A percentile compares a stretch with the other conserved stretches of the same genome.
Evolutionary conservation across 2,329 filamentous ascomycete genomes (phyloP).

Genomic region (Alternaria metachromatica): DNA sequence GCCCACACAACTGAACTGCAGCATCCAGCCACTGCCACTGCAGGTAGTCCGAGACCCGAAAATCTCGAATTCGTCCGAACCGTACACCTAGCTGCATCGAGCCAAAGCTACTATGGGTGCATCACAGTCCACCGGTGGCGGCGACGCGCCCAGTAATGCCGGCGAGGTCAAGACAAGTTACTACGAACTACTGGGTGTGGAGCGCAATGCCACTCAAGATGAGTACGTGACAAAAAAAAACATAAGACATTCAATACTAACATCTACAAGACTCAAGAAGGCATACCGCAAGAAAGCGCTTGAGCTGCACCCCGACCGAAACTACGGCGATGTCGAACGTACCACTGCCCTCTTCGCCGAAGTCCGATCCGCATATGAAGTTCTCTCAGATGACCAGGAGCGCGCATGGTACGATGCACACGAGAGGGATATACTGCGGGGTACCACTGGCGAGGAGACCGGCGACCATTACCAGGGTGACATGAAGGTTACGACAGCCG

Average conservation of each 20-base stretch:
- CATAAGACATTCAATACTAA: background rate
- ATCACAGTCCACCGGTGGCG: slow-evolving; percentile 51
- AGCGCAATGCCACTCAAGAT: slow-evolving; percentile 76
- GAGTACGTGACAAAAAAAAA: slow-evolving; percentile 63
- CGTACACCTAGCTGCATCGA: slow-evolving; percentile 12
- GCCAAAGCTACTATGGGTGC: slow-evolving; percentile 51
- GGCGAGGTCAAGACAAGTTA: slow-evolving; percentile 72
- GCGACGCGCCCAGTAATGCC: slow-evolving; percentile 24
- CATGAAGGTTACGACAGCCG: slow-evolving; percentile 76
- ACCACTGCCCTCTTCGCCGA: slow-evolving; percentile 89
- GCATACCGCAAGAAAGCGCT: slow-evolving; percentile 90
- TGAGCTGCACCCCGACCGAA: slow-evolving; percentile 93
- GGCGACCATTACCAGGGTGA: slow-evolving; percentile 68
- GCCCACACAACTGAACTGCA: background rate
- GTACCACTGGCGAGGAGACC: slow-evolving; percentile 60
- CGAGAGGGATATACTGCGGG: slow-evolving; percentile 79
- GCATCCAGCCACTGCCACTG: background rate
- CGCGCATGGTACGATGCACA: slow-evolving; percentile 98
- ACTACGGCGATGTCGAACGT: slow-evolving; percentile 82
- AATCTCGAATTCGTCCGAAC: slow-evolving; percentile 10
- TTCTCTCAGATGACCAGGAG: slow-evolving; percentile 95
- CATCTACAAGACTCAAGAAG: slow-evolving; percentile 76
- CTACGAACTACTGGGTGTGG: slow-evolving; percentile 82
- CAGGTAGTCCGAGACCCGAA: slow-evolving; percentile 16
- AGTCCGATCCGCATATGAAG: slow-evolving; percentile 89